Conservation (phyloP, 2,329 filamentous ascomycete genomes). For the Monascus ruber region DNA sequence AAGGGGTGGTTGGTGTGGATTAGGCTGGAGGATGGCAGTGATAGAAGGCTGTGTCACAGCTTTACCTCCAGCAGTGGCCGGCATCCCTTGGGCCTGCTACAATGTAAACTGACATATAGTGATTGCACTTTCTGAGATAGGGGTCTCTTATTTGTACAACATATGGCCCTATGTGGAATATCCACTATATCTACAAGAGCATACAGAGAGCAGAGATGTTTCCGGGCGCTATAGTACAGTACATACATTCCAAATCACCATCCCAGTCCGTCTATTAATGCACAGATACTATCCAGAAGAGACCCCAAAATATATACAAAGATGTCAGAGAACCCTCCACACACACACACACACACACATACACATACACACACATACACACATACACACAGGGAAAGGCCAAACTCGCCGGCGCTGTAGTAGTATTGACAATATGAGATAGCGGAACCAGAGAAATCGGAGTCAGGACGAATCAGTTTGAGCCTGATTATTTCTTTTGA, state of each 20-base stretch:
- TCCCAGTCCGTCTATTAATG: not conserved
- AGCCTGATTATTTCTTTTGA: constrained; percentile 30
- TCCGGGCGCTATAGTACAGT: constrained; percentile 1
- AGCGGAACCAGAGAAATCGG: constrained; percentile 1
- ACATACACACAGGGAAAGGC: constrained; percentile 2
- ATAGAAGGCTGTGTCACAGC: no score
- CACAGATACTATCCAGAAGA: not conserved
- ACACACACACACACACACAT: no score
- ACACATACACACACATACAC: no score
- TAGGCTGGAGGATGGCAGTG: no score
- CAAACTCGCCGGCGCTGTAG: constrained; percentile 11
- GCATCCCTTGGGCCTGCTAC: no score
- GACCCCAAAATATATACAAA: constrained; percentile 1
- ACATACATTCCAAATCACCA: not conserved
- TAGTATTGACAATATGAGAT: constrained; percentile 1
- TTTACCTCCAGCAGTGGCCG: no score
- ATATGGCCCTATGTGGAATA: no score
- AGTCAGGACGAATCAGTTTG: constrained; percentile 15
- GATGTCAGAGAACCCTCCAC: constrained; percentile 1
- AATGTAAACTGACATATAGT: no score
- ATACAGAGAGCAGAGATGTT: not conserved
- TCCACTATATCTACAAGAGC: no score
- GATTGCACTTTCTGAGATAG: no score
- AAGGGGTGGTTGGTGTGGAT: no score
- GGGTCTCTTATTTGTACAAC: no score